Evolutionary conservation across 768 basidiomycete genomes (phyloP).

Genomic region (Pulveroboletus ravenelii): DNA sequence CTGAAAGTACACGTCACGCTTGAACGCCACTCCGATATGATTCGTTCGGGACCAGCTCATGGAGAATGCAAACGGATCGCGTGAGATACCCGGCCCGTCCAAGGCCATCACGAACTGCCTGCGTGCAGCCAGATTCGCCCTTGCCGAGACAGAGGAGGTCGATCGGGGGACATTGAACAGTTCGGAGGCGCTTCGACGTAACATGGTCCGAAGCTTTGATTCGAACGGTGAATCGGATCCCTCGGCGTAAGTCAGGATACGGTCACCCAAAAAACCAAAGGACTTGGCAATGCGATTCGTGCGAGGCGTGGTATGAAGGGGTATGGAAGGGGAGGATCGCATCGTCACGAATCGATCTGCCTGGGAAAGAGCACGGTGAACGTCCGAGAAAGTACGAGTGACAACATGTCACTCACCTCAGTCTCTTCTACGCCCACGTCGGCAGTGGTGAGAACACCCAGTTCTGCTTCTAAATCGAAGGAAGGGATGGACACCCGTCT

Average conservation of each 20-base stretch:
- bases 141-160: constrained; percentile 44
- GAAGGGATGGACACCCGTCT: constrained; percentile 39
- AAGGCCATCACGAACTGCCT: constrained; percentile 54
- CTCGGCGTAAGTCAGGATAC: constrained; percentile 50
- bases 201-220: constrained; percentile 40
- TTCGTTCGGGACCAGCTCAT: constrained; percentile 60
- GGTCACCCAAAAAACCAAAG: constrained; percentile 56
- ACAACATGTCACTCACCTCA: constrained; percentile 22
- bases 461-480: constrained; percentile 34
- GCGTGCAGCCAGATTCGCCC: constrained; percentile 50
- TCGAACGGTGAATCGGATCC: constrained; percentile 31
- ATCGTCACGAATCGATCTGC: constrained; percentile 59
- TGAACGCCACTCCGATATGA: constrained; percentile 60
- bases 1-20: constrained; percentile 56
- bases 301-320: constrained; percentile 59
- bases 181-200: constrained; percentile 50
- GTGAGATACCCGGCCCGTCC: constrained; percentile 60
- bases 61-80: constrained; percentile 50
- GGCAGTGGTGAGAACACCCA: constrained; percentile 17
- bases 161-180: constrained; percentile 38
- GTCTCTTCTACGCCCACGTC: constrained; percentile 24
- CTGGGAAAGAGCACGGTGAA: constrained; percentile 28
- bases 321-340: constrained; percentile 46
- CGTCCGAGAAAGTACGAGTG: background rate
- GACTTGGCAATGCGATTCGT: constrained; percentile 62